Conservation (phyloP, 192 early-diverging fungal species). For the Cladochytrium replicatum region DNA sequence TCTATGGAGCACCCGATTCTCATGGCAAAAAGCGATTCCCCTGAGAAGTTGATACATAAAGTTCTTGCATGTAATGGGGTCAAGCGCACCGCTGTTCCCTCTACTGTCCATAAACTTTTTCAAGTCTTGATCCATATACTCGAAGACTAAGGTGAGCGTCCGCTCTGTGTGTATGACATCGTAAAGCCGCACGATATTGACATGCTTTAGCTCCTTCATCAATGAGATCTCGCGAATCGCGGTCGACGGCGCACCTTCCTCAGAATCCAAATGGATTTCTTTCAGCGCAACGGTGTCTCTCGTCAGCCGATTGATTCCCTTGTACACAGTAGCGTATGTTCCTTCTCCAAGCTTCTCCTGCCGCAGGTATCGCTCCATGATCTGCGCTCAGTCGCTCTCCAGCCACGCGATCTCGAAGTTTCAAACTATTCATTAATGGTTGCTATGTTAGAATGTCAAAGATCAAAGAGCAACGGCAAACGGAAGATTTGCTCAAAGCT, state of each 20-base stretch:
- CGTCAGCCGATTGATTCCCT: slow-evolving; percentile 89
- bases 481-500: too few species aligned
- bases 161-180: slow-evolving; percentile 97
- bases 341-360: slow-evolving; percentile 42
- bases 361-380: slow-evolving; percentile 28
- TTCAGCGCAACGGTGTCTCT: slow-evolving; percentile 95
- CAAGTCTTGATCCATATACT: slow-evolving; percentile 95
- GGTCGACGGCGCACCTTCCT: slow-evolving; percentile 47
- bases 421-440: too few species aligned
- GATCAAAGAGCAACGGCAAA: too few species aligned
- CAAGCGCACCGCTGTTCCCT: slow-evolving; percentile 57
- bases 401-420: too few species aligned
- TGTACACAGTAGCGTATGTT: slow-evolving; percentile 98
- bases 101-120: slow-evolving; percentile 93
- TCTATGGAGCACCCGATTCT: slow-evolving; percentile 89
- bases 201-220: slow-evolving; percentile 71
- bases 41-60: slow-evolving; percentile 95
- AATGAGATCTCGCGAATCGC: slow-evolving; percentile 76
- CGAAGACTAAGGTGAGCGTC: slow-evolving; percentile 96
- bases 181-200: slow-evolving; percentile 69
- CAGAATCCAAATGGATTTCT: slow-evolving; percentile 48
- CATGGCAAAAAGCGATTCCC: slow-evolving; percentile 96
- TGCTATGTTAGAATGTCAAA: too few species aligned
- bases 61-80: slow-evolving; percentile 66
- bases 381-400: too few species aligned